Base-by-base conservation (phyloP, 345 rosid genomes). In the Brassica juncea region DNA sequence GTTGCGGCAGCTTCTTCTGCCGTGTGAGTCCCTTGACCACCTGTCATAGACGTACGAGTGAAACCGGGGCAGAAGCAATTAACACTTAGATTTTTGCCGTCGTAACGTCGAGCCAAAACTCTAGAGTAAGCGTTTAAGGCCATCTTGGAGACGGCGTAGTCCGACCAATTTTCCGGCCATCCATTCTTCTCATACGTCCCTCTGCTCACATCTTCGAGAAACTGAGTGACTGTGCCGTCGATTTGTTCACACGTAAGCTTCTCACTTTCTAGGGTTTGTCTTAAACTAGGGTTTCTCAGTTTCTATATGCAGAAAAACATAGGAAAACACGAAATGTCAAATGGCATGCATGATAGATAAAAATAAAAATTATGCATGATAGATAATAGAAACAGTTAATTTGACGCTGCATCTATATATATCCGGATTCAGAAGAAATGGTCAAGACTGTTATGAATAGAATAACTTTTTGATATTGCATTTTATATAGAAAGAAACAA, bases 61-160 rank as follows among this genome's bases (percentile, higher is more conserved):
- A 86, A 94, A 6, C 99, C 99, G 4, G 97, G 99, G 80, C 99
- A 94, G 32, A 85, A 84, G 70, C 97, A 87, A 16, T 89, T 91
- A 1, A 92, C 89, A 49, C 90, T 84, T 5, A 94, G 62, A 0
- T 87, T 83, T 3, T 64, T 16, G 3, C 81, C 84, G 1, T 78
- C 25, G 15, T 39, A 75, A 1, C 83, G 84, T 14, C 67, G 74
- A 0, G 98, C 97, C 67, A 94, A 71, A 72, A 94, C 82, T 80
- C 79, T 86, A 31, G 97, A 73, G 71, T 91, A 88, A 8, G 97
- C 90, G 63, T 94, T 94, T 31, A 94, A 70, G 1, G 97, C 99
- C 63, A 94, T 80, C 79, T 94, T 94, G 0, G 99, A 94, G 11
- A 91, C 90, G 2, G 97, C 92, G 27, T 92, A 94, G 30, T 91